Base-by-base conservation (phyloP, 352 stramenopile genomes). In the Discostella stelligera region DNA sequence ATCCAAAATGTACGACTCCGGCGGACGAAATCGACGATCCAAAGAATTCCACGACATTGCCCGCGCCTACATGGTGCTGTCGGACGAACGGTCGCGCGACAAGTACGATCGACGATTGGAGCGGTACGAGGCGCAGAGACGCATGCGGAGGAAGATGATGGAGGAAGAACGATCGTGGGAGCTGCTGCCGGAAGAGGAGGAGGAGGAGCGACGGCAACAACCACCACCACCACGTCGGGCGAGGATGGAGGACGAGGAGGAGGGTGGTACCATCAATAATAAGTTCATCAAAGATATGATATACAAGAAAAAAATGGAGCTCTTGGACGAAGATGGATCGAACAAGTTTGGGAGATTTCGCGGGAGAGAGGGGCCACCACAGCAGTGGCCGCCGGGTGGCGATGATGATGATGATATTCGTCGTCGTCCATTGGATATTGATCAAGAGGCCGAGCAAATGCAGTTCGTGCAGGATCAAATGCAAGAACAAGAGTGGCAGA, bases 11-110 rank as follows among this genome's bases (percentile, higher is more conserved):
- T 32, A 32, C 27, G 27, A 32, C 27, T n/a, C n/a, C n/a, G n/a
- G n/a, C n/a, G n/a, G n/a, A n/a, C n/a, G n/a, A n/a, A n/a, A n/a
- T n/a, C 23, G 53, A 25, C 37, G 48, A 3, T 54, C 61, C 13
- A 30, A 54, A 21, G 64, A 74, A 30, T 82, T 82, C 16, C 74
- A 77, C 58, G 67, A 82, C 20, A 73, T 82, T 61, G 62, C 74
- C 48, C 53, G 74, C 14, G 66, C 74, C 11, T 82, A 64, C 60
- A 77, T 77, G 68, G 56, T 82, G 11, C 54, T 82, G n/a, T 77
- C 66, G 3, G 74, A 82, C 54, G 64, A 64, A 11, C 54, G 54
- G 14, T 60, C 63, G 16, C 30, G 74, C 1, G 32, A 66, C 53
- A 48, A 49, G 11, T 82, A 82, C 44, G 74, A 82, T 11, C 21